Conservation (phyloP, 805 yeast species). For the Isabelozyma rhagii region DNA sequence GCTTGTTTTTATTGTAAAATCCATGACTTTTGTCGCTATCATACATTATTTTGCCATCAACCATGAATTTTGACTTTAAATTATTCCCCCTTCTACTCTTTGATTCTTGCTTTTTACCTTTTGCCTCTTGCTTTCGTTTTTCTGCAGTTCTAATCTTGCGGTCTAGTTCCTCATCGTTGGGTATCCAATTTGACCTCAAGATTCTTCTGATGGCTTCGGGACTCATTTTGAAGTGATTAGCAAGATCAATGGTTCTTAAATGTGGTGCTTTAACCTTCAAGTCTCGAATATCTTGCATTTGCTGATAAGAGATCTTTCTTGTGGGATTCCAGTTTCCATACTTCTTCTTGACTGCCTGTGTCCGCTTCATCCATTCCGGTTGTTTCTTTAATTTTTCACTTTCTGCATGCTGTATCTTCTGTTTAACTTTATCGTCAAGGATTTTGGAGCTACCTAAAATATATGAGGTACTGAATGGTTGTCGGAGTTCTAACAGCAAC, state of each 20-base stretch:
- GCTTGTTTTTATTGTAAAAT: constrained; percentile 6
- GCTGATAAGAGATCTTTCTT: constrained; percentile 61
- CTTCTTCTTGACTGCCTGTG: constrained; percentile 59
- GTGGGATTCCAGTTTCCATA: constrained; percentile 69
- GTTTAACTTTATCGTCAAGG: background rate
- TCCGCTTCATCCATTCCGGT: constrained; percentile 67
- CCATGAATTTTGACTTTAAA: constrained; percentile 4
- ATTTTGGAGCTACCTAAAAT: background rate
- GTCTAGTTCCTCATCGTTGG: constrained; percentile 52
- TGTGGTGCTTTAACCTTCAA: constrained; percentile 59
- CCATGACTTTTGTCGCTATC: constrained; percentile 11
- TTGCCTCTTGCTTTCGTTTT: constrained; percentile 13
- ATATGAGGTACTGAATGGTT: background rate
- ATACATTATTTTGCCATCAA: constrained; percentile 10
- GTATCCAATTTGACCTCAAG: constrained; percentile 72
- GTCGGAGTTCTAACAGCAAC: background rate
- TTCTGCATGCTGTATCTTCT: constrained; percentile 12
- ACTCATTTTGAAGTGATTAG: constrained; percentile 63
- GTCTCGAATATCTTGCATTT: constrained; percentile 61
- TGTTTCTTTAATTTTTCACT: constrained; percentile 40
- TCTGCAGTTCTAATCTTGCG: constrained; percentile 50
- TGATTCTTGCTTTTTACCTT: constrained; percentile 8
- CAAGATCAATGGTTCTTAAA: constrained; percentile 56
- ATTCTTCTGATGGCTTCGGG: constrained; percentile 84
- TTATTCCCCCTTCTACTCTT: background rate